Base-by-base conservation (phyloP, 495 filamentous ascomycete genomes). In the Viridothelium virens region DNA sequence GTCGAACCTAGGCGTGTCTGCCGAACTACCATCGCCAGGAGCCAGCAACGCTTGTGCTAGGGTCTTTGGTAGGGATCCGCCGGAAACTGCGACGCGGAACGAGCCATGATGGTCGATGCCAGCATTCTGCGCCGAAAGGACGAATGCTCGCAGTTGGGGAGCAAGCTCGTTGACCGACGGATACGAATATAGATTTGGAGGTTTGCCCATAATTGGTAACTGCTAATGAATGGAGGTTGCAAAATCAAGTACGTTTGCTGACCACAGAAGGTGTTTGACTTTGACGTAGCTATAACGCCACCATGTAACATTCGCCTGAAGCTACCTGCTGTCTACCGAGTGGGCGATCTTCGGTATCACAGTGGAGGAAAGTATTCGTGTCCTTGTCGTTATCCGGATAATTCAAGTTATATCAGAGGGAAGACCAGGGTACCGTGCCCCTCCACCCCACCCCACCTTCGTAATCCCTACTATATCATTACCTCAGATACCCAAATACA, bases 41-140 rank as follows among this genome's bases (percentile, higher is more conserved):
- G 86, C 75, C 3, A 97, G 84, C 10, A 98, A 86, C 2, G 91
- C 89, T 68, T 83, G 83, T 25, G 91, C 91, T 33, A 98, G 89
- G 36, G 88, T 89, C 65, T 87, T 85, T 33, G 94, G 94, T 6
- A 98, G 86, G 14, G 95, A 97, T 61, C 94, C 95, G 70, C 95
- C 94, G 1, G 94, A 97, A 53, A 98, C 89, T 56, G 86, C 94
- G 66, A 98, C 81, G 74, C 92, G 92, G 83, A 98, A 96, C 72
- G 81, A 84, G 63, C 80, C 79, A 77, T 98, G 94, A 62, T 91
- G 90, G 56, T 80, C 79, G 18, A 97, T 72, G 38, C 90, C 90
- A 39, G 86, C 83, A 70, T 87, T 89, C 79, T 98, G 93, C 68
- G 80, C 83, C 56, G 86, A 80, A 66, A 97, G 80, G 66, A 98